These are phyloP conservation scores for Camelina neglecta DNA, from an alignment of 345 rosid genomes.

Conservation along the genomic window DNA sequence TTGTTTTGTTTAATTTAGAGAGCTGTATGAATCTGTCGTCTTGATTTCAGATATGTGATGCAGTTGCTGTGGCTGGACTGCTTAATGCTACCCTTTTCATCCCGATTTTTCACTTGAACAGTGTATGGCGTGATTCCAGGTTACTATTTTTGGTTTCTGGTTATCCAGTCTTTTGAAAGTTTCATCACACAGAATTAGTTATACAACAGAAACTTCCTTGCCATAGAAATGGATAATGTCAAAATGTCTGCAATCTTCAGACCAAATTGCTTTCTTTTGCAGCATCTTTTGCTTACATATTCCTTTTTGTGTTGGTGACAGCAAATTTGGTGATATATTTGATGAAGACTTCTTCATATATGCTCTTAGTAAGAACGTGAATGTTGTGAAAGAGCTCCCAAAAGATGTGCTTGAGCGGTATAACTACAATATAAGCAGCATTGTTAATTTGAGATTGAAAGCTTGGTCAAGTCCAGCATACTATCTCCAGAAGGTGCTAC, in stretches of 20 bases:
- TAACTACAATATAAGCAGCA: constrained; percentile 87
- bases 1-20: constrained; percentile 29
- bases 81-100: constrained; percentile 95
- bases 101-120: constrained; percentile 92
- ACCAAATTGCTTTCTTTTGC: neutral
- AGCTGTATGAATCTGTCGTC: neutral
- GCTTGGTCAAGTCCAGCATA: constrained; percentile 90
- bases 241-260: neutral
- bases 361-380: constrained; percentile 74
- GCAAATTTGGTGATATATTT: constrained; percentile 92
- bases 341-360: constrained; percentile 90
- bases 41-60: constrained; percentile 83
- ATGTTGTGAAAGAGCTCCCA: constrained; percentile 79
- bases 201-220: neutral
- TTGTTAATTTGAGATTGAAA: constrained; percentile 88
- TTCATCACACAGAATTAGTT: neutral
- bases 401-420: constrained; percentile 78
- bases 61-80: constrained; percentile 96
- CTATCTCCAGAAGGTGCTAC: constrained; percentile 93
- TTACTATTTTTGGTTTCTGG: constrained; percentile 44
- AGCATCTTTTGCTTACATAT: constrained; percentile 17
- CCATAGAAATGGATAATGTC: no score
- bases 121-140: constrained; percentile 99
- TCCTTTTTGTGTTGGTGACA: constrained; percentile 45
- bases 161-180: constrained; percentile 10